Base-by-base conservation (phyloP, 176 grass and related monocot genomes). In the Dactylis glomerata region DNA sequence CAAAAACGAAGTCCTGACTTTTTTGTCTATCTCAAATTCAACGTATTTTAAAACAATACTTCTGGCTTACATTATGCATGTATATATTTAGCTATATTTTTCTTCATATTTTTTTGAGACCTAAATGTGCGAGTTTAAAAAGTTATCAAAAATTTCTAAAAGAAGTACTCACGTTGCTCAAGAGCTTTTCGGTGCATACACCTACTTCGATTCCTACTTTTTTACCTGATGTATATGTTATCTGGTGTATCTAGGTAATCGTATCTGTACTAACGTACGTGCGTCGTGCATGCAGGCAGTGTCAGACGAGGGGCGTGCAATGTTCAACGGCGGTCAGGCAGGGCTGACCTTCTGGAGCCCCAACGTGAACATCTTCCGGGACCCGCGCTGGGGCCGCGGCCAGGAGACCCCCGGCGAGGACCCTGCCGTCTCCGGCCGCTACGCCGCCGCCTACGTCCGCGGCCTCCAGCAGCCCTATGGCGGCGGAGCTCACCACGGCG, bases 351-450 rank as follows among this genome's bases (percentile, higher is more conserved):
- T 42, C 41, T 42, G 41, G 41, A 42, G 41, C 41, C 41, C 41
- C 41, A 42, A 42, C 41, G 41, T 42, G 41, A 42, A 42, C 41
- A 42, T 42, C 41, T 42, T 10, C 85, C 73, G 95, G 0, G 92
- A 95, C 89, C 95, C 95, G 0, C 87, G 95, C 8, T 98, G 95
- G 95, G 92, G 95, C 30, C 88, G 92, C 0, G 95, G 95, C 3
- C 95, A 95, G 36, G 95, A 95, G 81, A 98, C 95, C 3, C 95
- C 95, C 22, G 95, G 92, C 20, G 95, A 98, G 77, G 95, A 98
- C 75, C 95, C 95, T 0, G 31, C 83, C 45, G 54, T 98, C 13
- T 84, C 95, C 3, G 72, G 68, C 1, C 79, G 86, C 20, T 98
- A 95, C 41, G 41, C 41, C 41, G 87, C 85, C 10, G 91, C 87